Evolutionary conservation across 306 rosid species (phyloP).

Genomic region (Mimosa bimucronata): DNA sequence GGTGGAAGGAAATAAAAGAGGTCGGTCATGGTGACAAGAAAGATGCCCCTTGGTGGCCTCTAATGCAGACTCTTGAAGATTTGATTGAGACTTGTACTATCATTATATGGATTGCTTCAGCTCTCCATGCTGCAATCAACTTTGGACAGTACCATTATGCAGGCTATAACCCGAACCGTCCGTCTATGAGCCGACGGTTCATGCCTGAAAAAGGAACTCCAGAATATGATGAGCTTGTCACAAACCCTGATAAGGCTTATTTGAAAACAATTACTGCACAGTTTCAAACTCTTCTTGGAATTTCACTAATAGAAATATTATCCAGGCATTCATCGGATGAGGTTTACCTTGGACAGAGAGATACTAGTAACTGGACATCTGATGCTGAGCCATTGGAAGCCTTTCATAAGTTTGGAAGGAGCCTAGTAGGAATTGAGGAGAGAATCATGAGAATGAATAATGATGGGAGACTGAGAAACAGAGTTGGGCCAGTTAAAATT

Average conservation of each 20-base stretch:
- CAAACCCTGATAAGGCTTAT: constrained; percentile 43
- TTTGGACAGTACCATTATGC: constrained; percentile 57
- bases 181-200: constrained; percentile 47
- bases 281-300: constrained; percentile 48
- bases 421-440: constrained; percentile 54
- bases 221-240: constrained; percentile 49
- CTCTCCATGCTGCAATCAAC: constrained; percentile 62
- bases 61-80: constrained; percentile 52
- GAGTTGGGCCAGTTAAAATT: constrained; percentile 67
- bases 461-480: constrained; percentile 58
- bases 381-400: constrained; percentile 55
- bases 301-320: constrained; percentile 54
- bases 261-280: constrained; percentile 53
- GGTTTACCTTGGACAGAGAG: constrained; percentile 58
- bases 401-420: constrained; percentile 57
- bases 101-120: constrained; percentile 60
- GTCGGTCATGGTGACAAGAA: constrained; percentile 63
- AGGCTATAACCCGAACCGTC: constrained; percentile 52
- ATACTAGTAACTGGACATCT: constrained; percentile 61
- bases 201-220: constrained; percentile 53
- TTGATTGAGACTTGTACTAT: constrained; percentile 51
- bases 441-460: constrained; percentile 53
- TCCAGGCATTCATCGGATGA: constrained; percentile 58
- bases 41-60: constrained; percentile 63
- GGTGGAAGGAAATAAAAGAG: constrained; percentile 66